Conservation (phyloP, 768 basidiomycete genomes). For the Calocera cornea region DNA sequence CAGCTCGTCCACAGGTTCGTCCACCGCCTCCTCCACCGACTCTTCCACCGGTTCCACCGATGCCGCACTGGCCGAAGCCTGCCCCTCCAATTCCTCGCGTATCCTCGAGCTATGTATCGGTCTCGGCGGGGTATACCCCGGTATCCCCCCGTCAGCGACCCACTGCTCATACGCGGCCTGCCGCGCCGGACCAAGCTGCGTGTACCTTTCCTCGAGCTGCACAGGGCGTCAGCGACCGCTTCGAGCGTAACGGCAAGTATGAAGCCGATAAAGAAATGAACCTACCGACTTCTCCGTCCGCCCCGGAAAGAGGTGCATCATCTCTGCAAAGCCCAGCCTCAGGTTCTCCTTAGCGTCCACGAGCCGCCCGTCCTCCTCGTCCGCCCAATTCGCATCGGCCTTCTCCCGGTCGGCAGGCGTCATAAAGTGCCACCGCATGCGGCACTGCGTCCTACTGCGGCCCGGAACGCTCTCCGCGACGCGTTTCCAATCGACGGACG, state of each 20-base stretch:
- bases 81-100: neutral
- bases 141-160: neutral
- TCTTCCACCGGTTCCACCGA: too few relatives aligned
- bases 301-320: neutral
- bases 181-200: neutral
- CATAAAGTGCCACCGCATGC: neutral
- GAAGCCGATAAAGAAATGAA: too few relatives aligned
- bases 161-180: neutral
- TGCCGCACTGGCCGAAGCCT: neutral
- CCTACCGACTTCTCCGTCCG: neutral
- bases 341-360: neutral
- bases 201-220: neutral
- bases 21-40: too few relatives aligned
- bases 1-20: too few relatives aligned
- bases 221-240: neutral
- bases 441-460: neutral
- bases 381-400: neutral
- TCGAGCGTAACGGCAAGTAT: too few relatives aligned
- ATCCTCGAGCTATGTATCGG: neutral
- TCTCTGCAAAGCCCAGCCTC: neutral
- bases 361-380: neutral
- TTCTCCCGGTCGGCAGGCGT: neutral
- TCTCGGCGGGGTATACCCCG: neutral
- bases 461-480: neutral
- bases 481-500: neutral